These are phyloP conservation scores for Wickerhamiella alocasiicola DNA, from an alignment of 805 yeast genomes.

Conservation along the genomic window DNA sequence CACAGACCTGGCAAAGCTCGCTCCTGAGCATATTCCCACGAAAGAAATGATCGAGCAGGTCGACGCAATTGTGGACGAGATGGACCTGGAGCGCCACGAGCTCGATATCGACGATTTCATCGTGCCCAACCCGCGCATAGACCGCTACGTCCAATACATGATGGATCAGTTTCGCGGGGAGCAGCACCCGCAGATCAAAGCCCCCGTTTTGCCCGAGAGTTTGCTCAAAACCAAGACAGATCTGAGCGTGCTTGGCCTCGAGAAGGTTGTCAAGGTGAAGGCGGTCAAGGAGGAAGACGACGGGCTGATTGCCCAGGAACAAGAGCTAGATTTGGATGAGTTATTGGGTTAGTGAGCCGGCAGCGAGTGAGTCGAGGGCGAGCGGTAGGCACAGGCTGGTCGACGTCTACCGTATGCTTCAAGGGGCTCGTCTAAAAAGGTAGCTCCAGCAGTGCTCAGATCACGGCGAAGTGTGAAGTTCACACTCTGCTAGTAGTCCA, in stretches of 20 bases:
- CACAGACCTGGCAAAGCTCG: background rate
- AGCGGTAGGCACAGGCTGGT: no score
- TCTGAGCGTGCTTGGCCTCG: conserved; percentile 6
- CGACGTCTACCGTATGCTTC: no score
- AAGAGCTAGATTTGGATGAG: conserved; percentile 11
- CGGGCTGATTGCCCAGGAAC: conserved; percentile 6
- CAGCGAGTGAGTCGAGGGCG: no score
- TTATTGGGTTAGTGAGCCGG: conserved; percentile 4
- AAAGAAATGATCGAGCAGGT: conserved; percentile 11
- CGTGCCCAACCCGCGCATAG: conserved; percentile 7
- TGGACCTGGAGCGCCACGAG: conserved; percentile 9
- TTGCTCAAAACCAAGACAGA: background rate
- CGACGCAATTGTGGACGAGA: conserved; percentile 14
- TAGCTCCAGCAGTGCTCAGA: no score
- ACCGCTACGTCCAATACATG: conserved; percentile 7
- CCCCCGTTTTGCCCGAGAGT: background rate
- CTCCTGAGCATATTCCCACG: conserved; percentile 5
- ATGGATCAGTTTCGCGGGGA: background rate
- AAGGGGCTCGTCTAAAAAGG: no score
- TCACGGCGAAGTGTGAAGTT: no score
- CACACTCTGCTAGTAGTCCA: no score
- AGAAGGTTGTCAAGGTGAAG: conserved; percentile 3
- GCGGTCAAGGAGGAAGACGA: conserved; percentile 1
- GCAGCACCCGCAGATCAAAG: background rate
- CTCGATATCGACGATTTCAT: conserved; percentile 1